These are phyloP conservation scores for Porodaedalea pini DNA, from an alignment of 1,284 basidiomycete genomes.

Conservation along the genomic window DNA sequence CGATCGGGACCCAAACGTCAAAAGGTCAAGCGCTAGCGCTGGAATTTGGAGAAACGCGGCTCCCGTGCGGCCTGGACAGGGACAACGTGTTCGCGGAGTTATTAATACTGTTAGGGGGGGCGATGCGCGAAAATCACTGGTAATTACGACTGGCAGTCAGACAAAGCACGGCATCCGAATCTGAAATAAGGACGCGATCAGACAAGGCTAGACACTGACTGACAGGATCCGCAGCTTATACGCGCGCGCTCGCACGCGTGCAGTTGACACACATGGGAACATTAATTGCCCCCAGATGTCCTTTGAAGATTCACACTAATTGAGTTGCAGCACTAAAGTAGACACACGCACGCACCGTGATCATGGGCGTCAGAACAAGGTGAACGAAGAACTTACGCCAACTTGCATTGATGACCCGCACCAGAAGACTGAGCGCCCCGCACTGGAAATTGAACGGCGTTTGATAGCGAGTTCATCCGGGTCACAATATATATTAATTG, in stretches of 20 bases:
- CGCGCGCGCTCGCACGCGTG: neutral
- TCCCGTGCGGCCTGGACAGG: too few relatives aligned
- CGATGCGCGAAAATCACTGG: neutral
- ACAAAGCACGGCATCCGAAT: neutral
- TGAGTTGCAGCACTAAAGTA: neutral
- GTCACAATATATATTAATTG: neutral
- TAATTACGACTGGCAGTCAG: too few relatives aligned
- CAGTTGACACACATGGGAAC: too few relatives aligned
- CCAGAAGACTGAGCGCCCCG: too few relatives aligned
- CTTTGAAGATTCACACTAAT: neutral
- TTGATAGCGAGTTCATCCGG: neutral
- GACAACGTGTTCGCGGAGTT: conserved; percentile 5
- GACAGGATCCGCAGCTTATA: neutral
- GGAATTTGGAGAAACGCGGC: too few relatives aligned
- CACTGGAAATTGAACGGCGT: neutral
- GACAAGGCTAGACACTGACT: neutral
- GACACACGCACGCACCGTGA: neutral
- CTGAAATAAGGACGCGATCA: neutral
- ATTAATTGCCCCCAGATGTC: neutral
- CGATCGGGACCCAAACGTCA: neutral
- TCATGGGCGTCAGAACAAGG: neutral
- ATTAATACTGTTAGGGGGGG: neutral
- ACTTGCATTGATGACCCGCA: neutral
- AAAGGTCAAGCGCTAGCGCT: neutral
- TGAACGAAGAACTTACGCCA: neutral